Evolutionary conservation across 306 rosid genomes (phyloP), one percentile per base, ranked within the genome.

Genomic region (Quercus wislizeni): DNA sequence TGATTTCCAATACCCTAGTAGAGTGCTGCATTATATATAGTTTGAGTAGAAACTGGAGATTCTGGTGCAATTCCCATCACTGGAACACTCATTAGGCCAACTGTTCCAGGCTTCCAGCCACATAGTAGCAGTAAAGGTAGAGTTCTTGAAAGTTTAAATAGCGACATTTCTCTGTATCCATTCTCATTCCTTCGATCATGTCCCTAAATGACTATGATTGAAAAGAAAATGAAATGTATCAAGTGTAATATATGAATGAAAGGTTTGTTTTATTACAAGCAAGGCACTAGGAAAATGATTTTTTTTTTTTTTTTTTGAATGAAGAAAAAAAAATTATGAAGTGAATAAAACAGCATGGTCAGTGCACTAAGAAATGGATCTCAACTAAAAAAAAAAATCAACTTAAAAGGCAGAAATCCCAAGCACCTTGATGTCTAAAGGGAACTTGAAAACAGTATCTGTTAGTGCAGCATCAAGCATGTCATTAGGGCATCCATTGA

Each of bases 41-140:
- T 83, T 31, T 88, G 92, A 74, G 90, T 52, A 28, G 97, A 84
- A 65, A 86, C 73, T 13, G 31, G 65, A 75, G 93, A 82, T 30
- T 94, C 91, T 1, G 93, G 83, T 56, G 93, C 92, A 27, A 92
- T 92, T 79, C 97, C 97, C 98, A 94, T 91, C 6, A 92, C 69
- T 13, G 97, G 97, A 65, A 92, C 98, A 79, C 90, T 92, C 98
- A 92, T 92, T 67, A 94, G 75, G 13, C 97, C 97, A n/a, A 90
- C 95, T 11, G 98, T 92, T 83, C 98, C 97, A 0, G 98, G 97
- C 62, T 92, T 83, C 98, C 97, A 0, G 98, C 97, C 62, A 94
- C 98, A 21, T 90, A 80, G 83, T 94, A 92, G 88, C 98, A 94
- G 70, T 92, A 94, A n/a, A 88, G 90, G 84, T 92, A 90, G 25